Conservation (phyloP, 495 filamentous ascomycete species). For the Penicillium cinerascens region DNA sequence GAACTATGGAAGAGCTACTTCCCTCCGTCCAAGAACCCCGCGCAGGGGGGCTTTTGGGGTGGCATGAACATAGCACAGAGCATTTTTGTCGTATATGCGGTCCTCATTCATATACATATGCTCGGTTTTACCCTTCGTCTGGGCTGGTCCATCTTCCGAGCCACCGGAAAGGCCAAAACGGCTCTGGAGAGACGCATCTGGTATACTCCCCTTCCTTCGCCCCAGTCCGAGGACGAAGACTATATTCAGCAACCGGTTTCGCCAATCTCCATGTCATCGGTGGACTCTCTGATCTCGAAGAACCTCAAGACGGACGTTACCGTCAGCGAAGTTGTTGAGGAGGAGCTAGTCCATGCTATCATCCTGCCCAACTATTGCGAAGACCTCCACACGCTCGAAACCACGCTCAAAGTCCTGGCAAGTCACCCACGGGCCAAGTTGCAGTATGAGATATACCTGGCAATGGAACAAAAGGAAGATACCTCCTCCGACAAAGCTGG, state of each 20-base stretch:
- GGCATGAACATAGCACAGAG: constrained; percentile 25
- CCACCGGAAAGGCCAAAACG: constrained; percentile 18
- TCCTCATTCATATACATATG: constrained; percentile 30
- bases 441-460: constrained; percentile 66
- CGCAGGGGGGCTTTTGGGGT: constrained; percentile 10
- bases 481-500: constrained; percentile 52
- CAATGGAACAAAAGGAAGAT: constrained; percentile 64
- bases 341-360: constrained; percentile 56
- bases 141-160: constrained; percentile 24
- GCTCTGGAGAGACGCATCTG: constrained; percentile 24
- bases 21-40: constrained; percentile 7
- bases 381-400: constrained; percentile 59
- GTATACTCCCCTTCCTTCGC: not conserved
- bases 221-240: constrained; percentile 1
- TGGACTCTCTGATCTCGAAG: constrained; percentile 10
- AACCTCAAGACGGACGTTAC: not conserved
- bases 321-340: constrained; percentile 9
- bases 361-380: constrained; percentile 70
- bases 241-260: constrained; percentile 9
- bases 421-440: constrained; percentile 58
- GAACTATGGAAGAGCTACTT: constrained; percentile 18
- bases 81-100: constrained; percentile 31
- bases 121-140: constrained; percentile 31
- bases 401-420: constrained; percentile 63
- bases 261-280: constrained; percentile 5